These are phyloP conservation scores for Ploettnerulaceae sp. DNA, from an alignment of 2,329 filamentous ascomycete species.

Conservation along the genomic window DNA sequence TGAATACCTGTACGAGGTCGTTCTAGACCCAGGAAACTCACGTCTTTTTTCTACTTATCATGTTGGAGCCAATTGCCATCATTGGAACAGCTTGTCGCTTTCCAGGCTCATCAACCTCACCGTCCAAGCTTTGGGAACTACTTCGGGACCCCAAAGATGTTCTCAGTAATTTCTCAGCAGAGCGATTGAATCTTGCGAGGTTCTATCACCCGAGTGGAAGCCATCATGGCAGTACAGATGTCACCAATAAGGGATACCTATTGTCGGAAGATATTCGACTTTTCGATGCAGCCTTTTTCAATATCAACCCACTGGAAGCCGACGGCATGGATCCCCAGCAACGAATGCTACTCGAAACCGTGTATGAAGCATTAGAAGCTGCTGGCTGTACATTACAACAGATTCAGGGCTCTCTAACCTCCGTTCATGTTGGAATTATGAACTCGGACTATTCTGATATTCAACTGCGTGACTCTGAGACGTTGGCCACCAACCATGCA, in stretches of 20 bases:
- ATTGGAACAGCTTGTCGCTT: constrained; percentile 7
- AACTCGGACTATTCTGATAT: background rate
- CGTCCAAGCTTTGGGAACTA: constrained; percentile 34
- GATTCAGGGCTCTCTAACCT: constrained; percentile 26
- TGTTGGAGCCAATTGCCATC: constrained; percentile 7
- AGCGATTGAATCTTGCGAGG: constrained; percentile 44
- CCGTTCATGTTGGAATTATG: constrained; percentile 47
- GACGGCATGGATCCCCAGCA: constrained; percentile 31
- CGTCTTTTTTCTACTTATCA: too few relatives aligned
- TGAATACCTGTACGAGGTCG: too few relatives aligned
- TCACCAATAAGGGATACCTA: background rate
- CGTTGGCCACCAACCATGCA: background rate
- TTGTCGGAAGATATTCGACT: constrained; percentile 6
- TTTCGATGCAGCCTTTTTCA: constrained; percentile 22
- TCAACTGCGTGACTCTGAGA: background rate
- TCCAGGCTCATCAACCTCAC: constrained; percentile 10
- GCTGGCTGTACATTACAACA: background rate
- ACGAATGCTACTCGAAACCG: constrained; percentile 43
- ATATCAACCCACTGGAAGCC: constrained; percentile 13
- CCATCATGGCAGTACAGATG: constrained; percentile 7
- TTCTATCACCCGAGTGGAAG: constrained; percentile 45
- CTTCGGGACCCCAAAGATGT: constrained; percentile 22
- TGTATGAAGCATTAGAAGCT: constrained; percentile 30
- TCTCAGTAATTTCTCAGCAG: constrained; percentile 24
- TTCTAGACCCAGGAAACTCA: too few relatives aligned